Conservation (phyloP, 495 filamentous ascomycete genomes). For the Aspergillus leporis region DNA sequence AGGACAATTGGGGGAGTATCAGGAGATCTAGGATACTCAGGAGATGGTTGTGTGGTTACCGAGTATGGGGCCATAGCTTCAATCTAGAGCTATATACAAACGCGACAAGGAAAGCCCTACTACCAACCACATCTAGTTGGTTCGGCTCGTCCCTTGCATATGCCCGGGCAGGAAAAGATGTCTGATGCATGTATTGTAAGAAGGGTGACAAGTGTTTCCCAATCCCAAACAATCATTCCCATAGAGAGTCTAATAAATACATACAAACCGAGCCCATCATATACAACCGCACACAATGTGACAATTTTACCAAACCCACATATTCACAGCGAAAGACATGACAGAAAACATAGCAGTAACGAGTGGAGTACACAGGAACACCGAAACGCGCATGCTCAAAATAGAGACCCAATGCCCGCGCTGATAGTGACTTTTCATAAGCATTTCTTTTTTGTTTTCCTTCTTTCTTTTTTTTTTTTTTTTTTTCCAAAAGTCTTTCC, state of each 20-base stretch:
- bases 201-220: neutral
- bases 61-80: neutral
- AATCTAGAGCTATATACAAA: neutral
- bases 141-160: neutral
- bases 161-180: neutral
- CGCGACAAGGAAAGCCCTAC: neutral
- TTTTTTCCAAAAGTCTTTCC: neutral
- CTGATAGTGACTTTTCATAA: slow-evolving; percentile 14
- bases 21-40: neutral
- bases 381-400: slow-evolving; percentile 34
- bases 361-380: slow-evolving; percentile 22
- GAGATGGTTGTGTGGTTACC: neutral
- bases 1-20: too few relatives aligned
- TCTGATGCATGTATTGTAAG: neutral
- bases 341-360: slow-evolving; percentile 14
- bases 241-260: neutral
- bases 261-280: neutral
- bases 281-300: neutral
- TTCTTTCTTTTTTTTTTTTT: slow-evolving; percentile 9
- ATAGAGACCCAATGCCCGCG: slow-evolving; percentile 22
- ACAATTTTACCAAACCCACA: slow-evolving; percentile 3
- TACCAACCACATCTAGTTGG: neutral
- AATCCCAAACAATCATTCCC: neutral
- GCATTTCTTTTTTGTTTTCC: neutral
- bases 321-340: slow-evolving; percentile 17